Percentiles rank a stretch among this genome's conserved stretches.
These are phyloP conservation scores for Trichoderma harzianum DNA, from an alignment of 2,329 filamentous ascomycete species.

Conservation along the genomic window DNA sequence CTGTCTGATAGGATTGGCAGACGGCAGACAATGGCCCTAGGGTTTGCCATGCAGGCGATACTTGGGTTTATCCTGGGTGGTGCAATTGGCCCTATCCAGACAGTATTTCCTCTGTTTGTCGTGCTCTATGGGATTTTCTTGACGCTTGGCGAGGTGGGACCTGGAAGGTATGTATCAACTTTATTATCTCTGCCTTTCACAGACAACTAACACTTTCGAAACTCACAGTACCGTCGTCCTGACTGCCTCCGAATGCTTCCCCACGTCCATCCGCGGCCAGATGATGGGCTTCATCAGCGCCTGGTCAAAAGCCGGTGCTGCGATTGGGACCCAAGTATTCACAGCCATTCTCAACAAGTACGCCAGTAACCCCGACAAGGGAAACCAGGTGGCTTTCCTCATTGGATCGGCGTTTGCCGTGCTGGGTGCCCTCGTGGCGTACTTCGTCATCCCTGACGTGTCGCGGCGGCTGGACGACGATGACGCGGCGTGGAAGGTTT, in stretches of 20 bases:
- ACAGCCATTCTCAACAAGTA: conserved; percentile 47
- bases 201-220: not conserved
- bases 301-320: conserved; percentile 48
- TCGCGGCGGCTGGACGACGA: conserved; percentile 28
- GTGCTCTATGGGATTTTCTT: conserved; percentile 51
- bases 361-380: conserved; percentile 37
- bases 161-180: conserved; percentile 37
- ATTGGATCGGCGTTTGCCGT: conserved; percentile 49
- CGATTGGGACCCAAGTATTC: conserved; percentile 50
- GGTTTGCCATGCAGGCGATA: conserved; percentile 42
- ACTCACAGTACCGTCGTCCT: conserved; percentile 36
- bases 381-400: conserved; percentile 48
- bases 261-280: conserved; percentile 47
- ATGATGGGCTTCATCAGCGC: conserved; percentile 47
- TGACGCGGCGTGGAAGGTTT: conserved; percentile 31
- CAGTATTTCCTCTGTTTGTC: conserved; percentile 47
- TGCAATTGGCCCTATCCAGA: conserved; percentile 43
- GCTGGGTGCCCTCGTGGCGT: conserved; percentile 24
- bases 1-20: conserved; percentile 49
- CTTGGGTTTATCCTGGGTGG: conserved; percentile 50
- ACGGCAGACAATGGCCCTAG: conserved; percentile 49
- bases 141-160: conserved; percentile 48
- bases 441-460: conserved; percentile 28
- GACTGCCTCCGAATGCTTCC: conserved; percentile 46
- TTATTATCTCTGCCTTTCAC: too few relatives aligned